A percentile compares a stretch with the other conserved stretches of the same genome.
phyloP scores from a whole-genome alignment of 2,329 filamentous ascomycete species.

The Trichoderma sp. region DNA sequence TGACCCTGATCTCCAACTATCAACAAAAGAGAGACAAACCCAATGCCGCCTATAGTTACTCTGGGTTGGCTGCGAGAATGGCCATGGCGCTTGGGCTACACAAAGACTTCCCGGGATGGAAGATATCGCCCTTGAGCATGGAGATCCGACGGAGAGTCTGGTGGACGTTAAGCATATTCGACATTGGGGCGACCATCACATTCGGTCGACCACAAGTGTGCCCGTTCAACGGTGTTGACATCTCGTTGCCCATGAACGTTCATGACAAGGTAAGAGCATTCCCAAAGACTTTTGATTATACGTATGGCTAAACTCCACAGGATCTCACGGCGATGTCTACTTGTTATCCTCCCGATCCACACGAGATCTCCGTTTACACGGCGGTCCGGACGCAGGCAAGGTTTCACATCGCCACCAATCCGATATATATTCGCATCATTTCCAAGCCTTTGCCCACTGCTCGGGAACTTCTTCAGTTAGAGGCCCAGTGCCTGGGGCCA shows the following conservation, averaged over 20 bases:
- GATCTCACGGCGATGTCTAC: constrained; percentile 42
- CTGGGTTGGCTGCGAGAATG: constrained; percentile 54
- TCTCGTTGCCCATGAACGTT: constrained; percentile 47
- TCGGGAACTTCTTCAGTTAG: constrained; percentile 45
- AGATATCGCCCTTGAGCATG: constrained; percentile 40
- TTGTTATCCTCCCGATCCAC: constrained; percentile 41
- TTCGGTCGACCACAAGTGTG: constrained; percentile 49
- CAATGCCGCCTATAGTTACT: constrained; percentile 56
- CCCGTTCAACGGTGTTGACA: constrained; percentile 47
- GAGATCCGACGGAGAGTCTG: constrained; percentile 44
- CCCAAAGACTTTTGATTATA: not conserved
- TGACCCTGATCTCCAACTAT: constrained; percentile 52
- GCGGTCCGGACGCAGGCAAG: constrained; percentile 48
- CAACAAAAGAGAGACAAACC: constrained; percentile 54
- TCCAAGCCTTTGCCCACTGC: constrained; percentile 48
- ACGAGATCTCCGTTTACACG: constrained; percentile 48
- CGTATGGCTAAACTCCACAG: constrained; percentile 18
- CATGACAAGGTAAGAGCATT: constrained; percentile 44
- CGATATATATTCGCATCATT: constrained; percentile 51
- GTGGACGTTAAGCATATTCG: constrained; percentile 49
- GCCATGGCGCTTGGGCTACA: constrained; percentile 54
- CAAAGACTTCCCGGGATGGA: constrained; percentile 45
- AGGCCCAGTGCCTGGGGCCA: constrained; percentile 43
- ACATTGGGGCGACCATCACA: constrained; percentile 52
- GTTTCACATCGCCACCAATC: constrained; percentile 49